Percentiles rank a stretch among this genome's conserved stretches.
phyloP scores from a whole-genome alignment of 495 filamentous ascomycete species.

The Penicillium ochrochloron region DNA sequence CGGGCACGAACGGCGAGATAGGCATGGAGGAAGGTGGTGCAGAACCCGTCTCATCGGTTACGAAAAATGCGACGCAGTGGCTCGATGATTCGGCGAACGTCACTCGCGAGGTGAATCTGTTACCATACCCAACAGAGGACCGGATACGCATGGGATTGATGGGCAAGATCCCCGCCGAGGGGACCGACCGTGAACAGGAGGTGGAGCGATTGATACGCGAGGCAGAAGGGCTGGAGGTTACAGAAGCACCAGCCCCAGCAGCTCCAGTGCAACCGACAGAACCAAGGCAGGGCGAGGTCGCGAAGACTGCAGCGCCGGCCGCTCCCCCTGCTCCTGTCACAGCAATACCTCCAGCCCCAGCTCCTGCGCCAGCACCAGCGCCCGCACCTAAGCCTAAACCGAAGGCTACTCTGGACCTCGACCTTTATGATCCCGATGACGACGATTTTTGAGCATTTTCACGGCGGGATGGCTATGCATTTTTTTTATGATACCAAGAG shows the following conservation, averaged over 20 bases:
- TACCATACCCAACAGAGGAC: constrained; percentile 54
- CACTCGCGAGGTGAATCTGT: constrained; percentile 50
- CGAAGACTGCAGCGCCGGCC: constrained; percentile 43
- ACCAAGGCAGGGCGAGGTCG: constrained; percentile 38
- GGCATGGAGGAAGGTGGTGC: constrained; percentile 24
- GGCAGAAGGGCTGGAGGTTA: constrained; percentile 44
- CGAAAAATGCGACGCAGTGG: constrained; percentile 51
- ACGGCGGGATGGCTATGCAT: constrained; percentile 12
- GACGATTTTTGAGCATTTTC: constrained; percentile 41
- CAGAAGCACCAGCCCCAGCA: constrained; percentile 32
- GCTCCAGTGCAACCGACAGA: constrained; percentile 27
- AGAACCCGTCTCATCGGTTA: constrained; percentile 47
- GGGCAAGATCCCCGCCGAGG: constrained; percentile 48
- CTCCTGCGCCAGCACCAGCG: constrained; percentile 26
- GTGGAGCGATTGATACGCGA: constrained; percentile 49
- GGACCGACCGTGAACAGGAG: constrained; percentile 46
- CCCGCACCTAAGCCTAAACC: constrained; percentile 45
- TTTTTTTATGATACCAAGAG: constrained; percentile 27
- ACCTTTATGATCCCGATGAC: constrained; percentile 54
- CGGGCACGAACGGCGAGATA: constrained; percentile 34
- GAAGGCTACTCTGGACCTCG: constrained; percentile 47
- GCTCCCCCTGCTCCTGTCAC: constrained; percentile 33
- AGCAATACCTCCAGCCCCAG: constrained; percentile 26
- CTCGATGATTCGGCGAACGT: constrained; percentile 50
- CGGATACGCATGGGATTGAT: constrained; percentile 54